Evolutionary conservation across 768 basidiomycete genomes (phyloP).

Genomic region (Russula brevipes): DNA sequence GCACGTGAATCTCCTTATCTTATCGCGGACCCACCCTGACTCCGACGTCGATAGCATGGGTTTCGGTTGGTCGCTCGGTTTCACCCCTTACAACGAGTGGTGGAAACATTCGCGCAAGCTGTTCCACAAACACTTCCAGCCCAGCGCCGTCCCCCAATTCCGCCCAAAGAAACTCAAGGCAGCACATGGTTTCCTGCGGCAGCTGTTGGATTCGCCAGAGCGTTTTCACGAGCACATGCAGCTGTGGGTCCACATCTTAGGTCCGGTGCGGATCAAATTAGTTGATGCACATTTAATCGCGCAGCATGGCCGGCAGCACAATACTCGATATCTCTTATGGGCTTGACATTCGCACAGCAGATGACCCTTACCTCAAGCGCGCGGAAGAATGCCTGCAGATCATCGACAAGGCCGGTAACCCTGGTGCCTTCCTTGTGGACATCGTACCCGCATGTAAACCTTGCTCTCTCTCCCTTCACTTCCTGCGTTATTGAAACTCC

Average conservation of each 20-base stretch:
- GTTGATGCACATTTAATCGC: neutral
- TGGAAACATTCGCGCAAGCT: conserved; percentile 34
- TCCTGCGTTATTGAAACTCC: neutral
- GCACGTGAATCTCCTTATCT: neutral
- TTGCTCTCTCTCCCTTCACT: neutral
- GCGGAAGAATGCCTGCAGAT: conserved; percentile 24
- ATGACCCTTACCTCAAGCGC: conserved; percentile 24
- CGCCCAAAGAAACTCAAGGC: conserved; percentile 32
- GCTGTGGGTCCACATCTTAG: conserved; percentile 29
- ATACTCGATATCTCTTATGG: conserved; percentile 24
- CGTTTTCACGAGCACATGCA: conserved; percentile 34
- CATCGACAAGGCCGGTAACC: conserved; percentile 21
- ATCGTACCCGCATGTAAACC: conserved; percentile 27
- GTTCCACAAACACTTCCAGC: conserved; percentile 30
- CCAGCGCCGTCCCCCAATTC: conserved; percentile 28
- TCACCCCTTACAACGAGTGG: conserved; percentile 32
- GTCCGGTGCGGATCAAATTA: neutral
- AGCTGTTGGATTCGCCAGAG: conserved; percentile 33
- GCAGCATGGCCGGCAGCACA: conserved; percentile 23
- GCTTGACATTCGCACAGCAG: conserved; percentile 18
- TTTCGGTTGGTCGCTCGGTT: conserved; percentile 25
- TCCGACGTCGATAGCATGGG: conserved; percentile 15
- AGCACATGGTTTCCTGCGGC: conserved; percentile 32
- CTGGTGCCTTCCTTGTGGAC: conserved; percentile 30
- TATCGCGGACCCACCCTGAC: neutral